These are phyloP conservation scores for Trichoderma gracile DNA, from an alignment of 2,329 filamentous ascomycete genomes.

Conservation along the genomic window DNA sequence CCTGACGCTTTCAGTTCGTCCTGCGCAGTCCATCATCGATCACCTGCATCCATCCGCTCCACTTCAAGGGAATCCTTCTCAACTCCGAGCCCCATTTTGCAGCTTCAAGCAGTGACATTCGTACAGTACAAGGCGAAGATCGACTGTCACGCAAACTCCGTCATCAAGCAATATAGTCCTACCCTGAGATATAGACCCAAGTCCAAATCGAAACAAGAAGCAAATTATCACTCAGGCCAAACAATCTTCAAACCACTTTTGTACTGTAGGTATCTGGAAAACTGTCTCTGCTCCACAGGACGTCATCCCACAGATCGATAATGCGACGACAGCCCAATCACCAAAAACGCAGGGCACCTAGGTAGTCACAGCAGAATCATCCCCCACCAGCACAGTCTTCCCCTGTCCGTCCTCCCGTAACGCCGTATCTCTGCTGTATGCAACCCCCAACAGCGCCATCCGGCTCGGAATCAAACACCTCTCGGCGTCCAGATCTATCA, in stretches of 20 bases:
- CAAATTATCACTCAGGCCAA: not conserved
- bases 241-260: too few species aligned
- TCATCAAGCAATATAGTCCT: too few species aligned
- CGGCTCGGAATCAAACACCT: slow-evolving; percentile 5
- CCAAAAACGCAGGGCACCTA: too few species aligned
- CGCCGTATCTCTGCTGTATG: not conserved
- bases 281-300: slow-evolving; percentile 13
- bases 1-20: not conserved
- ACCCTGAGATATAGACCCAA: too few species aligned
- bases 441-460: slow-evolving; percentile 6
- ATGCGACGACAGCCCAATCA: slow-evolving; percentile 7
- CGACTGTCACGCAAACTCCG: not conserved
- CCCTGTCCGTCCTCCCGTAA: not conserved
- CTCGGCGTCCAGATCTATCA: slow-evolving; percentile 11
- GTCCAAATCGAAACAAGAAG: not conserved
- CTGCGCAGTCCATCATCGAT: not conserved
- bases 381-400: slow-evolving; percentile 3
- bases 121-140: too few species aligned
- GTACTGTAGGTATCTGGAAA: too few species aligned
- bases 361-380: not conserved
- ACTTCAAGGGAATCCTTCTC: not conserved
- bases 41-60: not conserved
- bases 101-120: not conserved
- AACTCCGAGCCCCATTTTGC: not conserved
- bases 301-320: slow-evolving; percentile 24